Conservation (phyloP, 129 eudicot genomes). For the Artemisia argyi region DNA sequence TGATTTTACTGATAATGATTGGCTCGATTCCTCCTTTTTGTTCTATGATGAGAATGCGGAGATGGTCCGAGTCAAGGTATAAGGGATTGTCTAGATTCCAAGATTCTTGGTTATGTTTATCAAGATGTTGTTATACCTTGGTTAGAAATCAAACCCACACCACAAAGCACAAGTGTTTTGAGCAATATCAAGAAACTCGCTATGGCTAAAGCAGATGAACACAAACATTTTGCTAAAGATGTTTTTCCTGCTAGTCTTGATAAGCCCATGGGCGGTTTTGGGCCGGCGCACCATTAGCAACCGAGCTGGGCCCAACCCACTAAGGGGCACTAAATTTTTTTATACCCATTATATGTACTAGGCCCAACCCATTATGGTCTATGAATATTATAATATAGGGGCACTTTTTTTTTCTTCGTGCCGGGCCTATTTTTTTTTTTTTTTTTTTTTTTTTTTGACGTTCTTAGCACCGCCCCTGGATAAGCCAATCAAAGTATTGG, state of each 20-base stretch:
- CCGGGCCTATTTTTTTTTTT: too few relatives aligned
- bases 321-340: too few relatives aligned
- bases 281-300: too few relatives aligned
- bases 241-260: constrained; percentile 31
- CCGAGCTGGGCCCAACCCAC: too few relatives aligned
- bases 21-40: constrained; percentile 39
- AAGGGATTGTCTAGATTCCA: constrained; percentile 41
- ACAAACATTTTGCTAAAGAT: constrained; percentile 21
- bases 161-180: constrained; percentile 33
- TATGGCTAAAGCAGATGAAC: constrained; percentile 25
- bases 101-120: constrained; percentile 42
- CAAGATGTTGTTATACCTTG: constrained; percentile 47
- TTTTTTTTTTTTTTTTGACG: too few relatives aligned
- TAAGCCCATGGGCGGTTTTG: too few relatives aligned
- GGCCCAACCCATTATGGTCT: too few relatives aligned
- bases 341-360: too few relatives aligned
- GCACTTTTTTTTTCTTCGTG: too few relatives aligned
- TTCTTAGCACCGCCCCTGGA: too few relatives aligned
- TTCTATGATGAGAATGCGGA: constrained; percentile 56
- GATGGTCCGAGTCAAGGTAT: constrained; percentile 46
- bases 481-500: constrained; percentile 26
- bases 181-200: constrained; percentile 32
- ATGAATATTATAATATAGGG: too few relatives aligned
- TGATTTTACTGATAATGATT: constrained; percentile 41
- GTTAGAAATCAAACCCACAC: constrained; percentile 38